A percentile compares a stretch with the other conserved stretches of the same genome.
Evolutionary conservation across 768 basidiomycete species (phyloP).

Genomic region (Sistotremastrum suecicum): DNA sequence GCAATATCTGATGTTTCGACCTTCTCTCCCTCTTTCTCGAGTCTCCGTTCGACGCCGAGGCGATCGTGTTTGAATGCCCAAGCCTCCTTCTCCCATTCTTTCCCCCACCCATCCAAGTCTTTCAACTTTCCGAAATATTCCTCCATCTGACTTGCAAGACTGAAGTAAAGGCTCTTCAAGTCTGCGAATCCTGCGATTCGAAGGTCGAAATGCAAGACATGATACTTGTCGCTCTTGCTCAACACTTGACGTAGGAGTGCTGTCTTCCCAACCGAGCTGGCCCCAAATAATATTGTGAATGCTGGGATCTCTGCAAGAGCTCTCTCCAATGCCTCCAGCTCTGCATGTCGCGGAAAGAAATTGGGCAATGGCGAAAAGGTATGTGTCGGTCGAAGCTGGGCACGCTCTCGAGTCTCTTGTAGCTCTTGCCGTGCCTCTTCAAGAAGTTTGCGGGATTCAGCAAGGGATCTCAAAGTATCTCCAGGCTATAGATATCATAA

Average conservation of each 20-base stretch:
- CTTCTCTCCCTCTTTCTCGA: constrained; percentile 26
- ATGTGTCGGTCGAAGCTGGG: constrained; percentile 54
- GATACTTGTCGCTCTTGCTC: constrained; percentile 41
- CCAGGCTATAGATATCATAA: constrained; percentile 38
- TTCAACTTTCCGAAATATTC: constrained; percentile 58
- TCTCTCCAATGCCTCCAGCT: constrained; percentile 51
- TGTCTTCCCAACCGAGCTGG: constrained; percentile 77
- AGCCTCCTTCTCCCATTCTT: constrained; percentile 60
- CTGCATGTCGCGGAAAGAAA: constrained; percentile 56
- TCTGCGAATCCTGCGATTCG: constrained; percentile 78
- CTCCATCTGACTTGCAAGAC: constrained; percentile 71
- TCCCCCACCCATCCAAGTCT: constrained; percentile 39
- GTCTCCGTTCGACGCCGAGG: constrained; percentile 51
- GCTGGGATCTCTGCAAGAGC: constrained; percentile 54
- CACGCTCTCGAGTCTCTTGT: constrained; percentile 45
- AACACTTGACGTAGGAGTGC: constrained; percentile 68
- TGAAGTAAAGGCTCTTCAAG: constrained; percentile 59
- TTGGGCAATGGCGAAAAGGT: constrained; percentile 66
- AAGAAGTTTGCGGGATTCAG: constrained; percentile 60
- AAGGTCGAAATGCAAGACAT: constrained; percentile 74
- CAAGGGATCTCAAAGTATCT: constrained; percentile 64
- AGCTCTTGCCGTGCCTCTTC: constrained; percentile 72
- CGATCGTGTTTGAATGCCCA: constrained; percentile 80
- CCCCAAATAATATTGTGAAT: constrained; percentile 70
- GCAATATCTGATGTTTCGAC: constrained; percentile 72